A percentile compares a stretch with the other conserved stretches of the same genome.
phyloP scores from a whole-genome alignment of 148 eudicot species.

The Drosera capensis region DNA sequence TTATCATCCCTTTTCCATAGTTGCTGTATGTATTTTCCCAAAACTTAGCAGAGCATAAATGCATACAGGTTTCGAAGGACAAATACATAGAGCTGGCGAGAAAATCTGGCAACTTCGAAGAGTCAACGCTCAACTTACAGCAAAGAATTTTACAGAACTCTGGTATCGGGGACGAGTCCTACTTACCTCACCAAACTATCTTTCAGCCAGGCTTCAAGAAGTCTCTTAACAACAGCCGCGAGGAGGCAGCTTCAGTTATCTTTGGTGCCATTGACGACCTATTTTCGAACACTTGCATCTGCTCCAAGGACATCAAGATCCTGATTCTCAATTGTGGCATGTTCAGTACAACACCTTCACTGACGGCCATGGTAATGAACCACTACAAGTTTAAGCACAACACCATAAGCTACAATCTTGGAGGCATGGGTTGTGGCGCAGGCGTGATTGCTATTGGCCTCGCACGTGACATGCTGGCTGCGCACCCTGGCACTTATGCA shows the following conservation, averaged over 20 bases:
- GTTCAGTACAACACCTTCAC: constrained; percentile 66
- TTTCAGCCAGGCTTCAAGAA: constrained; percentile 25
- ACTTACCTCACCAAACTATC: constrained; percentile 35
- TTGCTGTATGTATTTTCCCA: too few relatives aligned
- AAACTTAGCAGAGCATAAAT: too few relatives aligned
- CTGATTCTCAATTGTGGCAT: constrained; percentile 56
- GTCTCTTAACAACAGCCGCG: constrained; percentile 35
- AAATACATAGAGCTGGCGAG: constrained; percentile 44
- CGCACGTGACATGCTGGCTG: constrained; percentile 46
- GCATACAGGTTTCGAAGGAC: constrained; percentile 50
- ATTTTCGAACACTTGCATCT: constrained; percentile 27
- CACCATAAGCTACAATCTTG: constrained; percentile 51
- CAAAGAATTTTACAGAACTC: constrained; percentile 31
- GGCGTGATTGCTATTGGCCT: constrained; percentile 52
- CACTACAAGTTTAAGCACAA: constrained; percentile 55
- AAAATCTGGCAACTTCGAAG: constrained; percentile 56
- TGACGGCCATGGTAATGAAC: constrained; percentile 70
- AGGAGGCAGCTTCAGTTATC: constrained; percentile 54
- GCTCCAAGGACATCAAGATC: constrained; percentile 35
- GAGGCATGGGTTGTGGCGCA: constrained; percentile 84
- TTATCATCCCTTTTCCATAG: too few relatives aligned
- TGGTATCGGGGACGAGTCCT: constrained; percentile 74
- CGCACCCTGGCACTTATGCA: constrained; percentile 39
- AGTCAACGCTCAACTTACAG: constrained; percentile 29
- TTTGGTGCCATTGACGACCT: constrained; percentile 55